Evolutionary conservation across 2,329 filamentous ascomycete genomes (phyloP).

Genomic region (Ploettnerulaceae sp.): DNA sequence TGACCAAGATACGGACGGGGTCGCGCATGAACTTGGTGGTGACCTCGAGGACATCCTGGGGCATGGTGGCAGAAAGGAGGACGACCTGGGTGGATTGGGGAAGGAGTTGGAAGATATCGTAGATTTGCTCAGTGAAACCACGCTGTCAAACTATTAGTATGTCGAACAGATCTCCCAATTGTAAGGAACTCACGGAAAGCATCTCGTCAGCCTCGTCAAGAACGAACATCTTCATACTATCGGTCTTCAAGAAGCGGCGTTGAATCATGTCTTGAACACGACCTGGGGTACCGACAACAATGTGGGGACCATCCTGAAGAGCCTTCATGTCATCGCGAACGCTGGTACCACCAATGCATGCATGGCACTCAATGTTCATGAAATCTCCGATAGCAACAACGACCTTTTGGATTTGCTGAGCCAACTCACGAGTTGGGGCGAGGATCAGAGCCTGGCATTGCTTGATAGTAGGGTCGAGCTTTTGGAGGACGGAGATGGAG

Average conservation of each 20-base stretch:
- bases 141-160: slow-evolving; percentile 52
- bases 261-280: slow-evolving; percentile 99
- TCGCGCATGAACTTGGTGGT: slow-evolving; percentile 99
- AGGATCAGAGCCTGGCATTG: slow-evolving; percentile 97
- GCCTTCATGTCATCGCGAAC: slow-evolving; percentile 99
- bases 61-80: slow-evolving; percentile 96
- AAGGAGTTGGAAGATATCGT: slow-evolving; percentile 99
- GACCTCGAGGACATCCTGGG: slow-evolving; percentile 97
- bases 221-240: slow-evolving; percentile 99
- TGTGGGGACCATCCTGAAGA: slow-evolving; percentile 90
- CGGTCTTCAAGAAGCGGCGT: slow-evolving; percentile 93
- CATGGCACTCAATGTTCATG: slow-evolving; percentile 99
- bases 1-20: slow-evolving; percentile 97
- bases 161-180: background rate
- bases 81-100: slow-evolving; percentile 98
- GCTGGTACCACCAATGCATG: slow-evolving; percentile 97
- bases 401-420: slow-evolving; percentile 99
- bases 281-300: slow-evolving; percentile 95
- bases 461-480: slow-evolving; percentile 93
- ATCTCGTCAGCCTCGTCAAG: slow-evolving; percentile 99
- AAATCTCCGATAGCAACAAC: slow-evolving; percentile 98
- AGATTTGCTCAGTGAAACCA: slow-evolving; percentile 99
- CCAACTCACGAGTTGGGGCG: slow-evolving; percentile 95
- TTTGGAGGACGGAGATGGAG: slow-evolving; percentile 98
- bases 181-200: slow-evolving; percentile 67